Conservation (phyloP, 257 asterid genomes). For the Ocimum tenuiflorum region DNA sequence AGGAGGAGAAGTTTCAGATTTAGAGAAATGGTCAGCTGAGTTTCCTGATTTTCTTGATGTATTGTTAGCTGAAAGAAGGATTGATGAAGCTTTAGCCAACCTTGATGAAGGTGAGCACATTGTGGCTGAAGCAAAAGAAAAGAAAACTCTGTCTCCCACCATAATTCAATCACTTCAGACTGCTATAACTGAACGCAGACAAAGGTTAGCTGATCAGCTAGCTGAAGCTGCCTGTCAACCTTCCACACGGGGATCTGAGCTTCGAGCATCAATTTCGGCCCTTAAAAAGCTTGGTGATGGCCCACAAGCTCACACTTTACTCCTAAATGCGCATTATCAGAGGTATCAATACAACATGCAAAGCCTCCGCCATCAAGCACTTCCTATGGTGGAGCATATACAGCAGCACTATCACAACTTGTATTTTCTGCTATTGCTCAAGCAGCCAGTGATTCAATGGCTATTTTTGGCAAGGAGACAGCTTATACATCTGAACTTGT, state of each 20-base stretch:
- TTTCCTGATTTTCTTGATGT: constrained; percentile 93
- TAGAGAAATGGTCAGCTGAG: constrained; percentile 73
- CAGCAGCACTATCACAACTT: constrained; percentile 93
- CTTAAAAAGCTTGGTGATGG: constrained; percentile 96
- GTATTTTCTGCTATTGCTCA: constrained; percentile 95
- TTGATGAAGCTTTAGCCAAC: constrained; percentile 71
- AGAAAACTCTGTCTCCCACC: constrained; percentile 39
- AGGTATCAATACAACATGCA: constrained; percentile 91
- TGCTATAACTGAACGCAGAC: constrained; percentile 68
- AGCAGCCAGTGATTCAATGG: constrained; percentile 80
- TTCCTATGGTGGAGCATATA: constrained; percentile 95
- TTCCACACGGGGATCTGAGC: constrained; percentile 92
- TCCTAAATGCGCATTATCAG: constrained; percentile 87
- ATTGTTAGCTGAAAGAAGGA: constrained; percentile 80
- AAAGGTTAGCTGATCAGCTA: constrained; percentile 88
- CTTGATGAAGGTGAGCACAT: constrained; percentile 84
- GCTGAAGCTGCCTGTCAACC: constrained; percentile 97
- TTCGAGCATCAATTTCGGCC: constrained; percentile 85
- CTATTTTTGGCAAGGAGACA: constrained; percentile 81
- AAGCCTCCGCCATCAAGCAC: constrained; percentile 93
- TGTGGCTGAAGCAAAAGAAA: constrained; percentile 65
- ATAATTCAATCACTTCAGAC: constrained; percentile 49
- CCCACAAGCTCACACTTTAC: constrained; percentile 89
- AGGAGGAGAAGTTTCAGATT: constrained; percentile 58
- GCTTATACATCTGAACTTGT: constrained; percentile 94